Base-by-base conservation (phyloP, 2,329 filamentous ascomycete genomes). In the Alternaria rosae region DNA sequence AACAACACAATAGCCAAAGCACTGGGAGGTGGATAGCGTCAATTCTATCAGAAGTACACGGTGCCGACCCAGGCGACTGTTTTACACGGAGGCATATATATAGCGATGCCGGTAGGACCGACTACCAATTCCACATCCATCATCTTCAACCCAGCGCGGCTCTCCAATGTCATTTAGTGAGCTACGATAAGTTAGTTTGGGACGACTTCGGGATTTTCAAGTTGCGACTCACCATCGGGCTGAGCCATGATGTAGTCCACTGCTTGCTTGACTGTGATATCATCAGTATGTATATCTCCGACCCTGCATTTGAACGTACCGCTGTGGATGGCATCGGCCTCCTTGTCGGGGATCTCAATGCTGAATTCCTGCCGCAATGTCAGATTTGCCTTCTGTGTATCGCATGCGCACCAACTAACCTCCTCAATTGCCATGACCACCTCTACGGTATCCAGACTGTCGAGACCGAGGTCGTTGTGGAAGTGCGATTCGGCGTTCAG, bases 371-470 rank as follows among this genome's bases (percentile, higher is more conserved):
- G 74, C 75, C 42, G 6, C 25, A 21, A 20, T 64, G 70, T 72
- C 50, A 67, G 61, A 56, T 26, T 54, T 66, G 44, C 26, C 44
- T 54, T 20, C 20, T 47, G 41, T 66, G 13, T 8, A 21, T 48
- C 23, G 45, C 26, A 20, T 56, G n/a, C 43, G 47, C 38, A 25
- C 60, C 67, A 57, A 73, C 82, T 69, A 83, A 93, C 91, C 90
- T 99, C 95, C 88, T 99, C 95, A 83, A 99, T 98, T 71, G 95
- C 95, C 95, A 99, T 99, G 76, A 99, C 95, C 71, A 99, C 95
- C 87, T 99, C 95, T 68, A 99, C 95, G 68, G 95, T 97, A 82
- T 99, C 95, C 82, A 99, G 88, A 84, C 92, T 96, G 86, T 99
- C 95, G 76, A 99, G 86, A 70, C 94, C 95, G 68, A 99, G 91